Conservation (phyloP, 495 filamentous ascomycete genomes). For the Xylaria scruposa region DNA sequence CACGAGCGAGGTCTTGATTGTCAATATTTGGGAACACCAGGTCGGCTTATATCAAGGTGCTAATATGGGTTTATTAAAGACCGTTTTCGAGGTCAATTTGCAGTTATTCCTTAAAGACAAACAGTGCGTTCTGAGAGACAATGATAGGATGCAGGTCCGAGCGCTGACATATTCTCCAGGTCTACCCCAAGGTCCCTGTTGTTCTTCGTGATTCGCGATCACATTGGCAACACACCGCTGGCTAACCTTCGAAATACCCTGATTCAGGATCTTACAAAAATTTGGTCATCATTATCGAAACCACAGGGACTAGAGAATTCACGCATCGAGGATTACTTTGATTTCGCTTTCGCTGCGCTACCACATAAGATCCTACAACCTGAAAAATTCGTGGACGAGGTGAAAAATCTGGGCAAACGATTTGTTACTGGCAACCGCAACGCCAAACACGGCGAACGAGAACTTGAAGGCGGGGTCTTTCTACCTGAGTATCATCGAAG, state of each 20-base stretch:
- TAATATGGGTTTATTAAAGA: slow-evolving; percentile 98
- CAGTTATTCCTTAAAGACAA: slow-evolving; percentile 95
- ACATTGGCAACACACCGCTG: slow-evolving; percentile 88
- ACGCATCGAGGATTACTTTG: slow-evolving; percentile 93
- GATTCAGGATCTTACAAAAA: slow-evolving; percentile 84
- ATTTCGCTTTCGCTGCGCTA: slow-evolving; percentile 94
- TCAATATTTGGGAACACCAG: slow-evolving; percentile 99
- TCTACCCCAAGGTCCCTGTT: slow-evolving; percentile 89
- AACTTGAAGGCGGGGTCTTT: slow-evolving; percentile 78
- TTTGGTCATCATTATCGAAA: slow-evolving; percentile 92
- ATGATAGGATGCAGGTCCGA: background rate
- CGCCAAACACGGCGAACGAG: slow-evolving; percentile 70
- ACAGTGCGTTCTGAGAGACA: slow-evolving; percentile 64
- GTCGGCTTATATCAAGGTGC: slow-evolving; percentile 97
- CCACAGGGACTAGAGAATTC: slow-evolving; percentile 87
- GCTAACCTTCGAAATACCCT: slow-evolving; percentile 87
- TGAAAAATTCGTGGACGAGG: slow-evolving; percentile 85
- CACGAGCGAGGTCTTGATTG: slow-evolving; percentile 96
- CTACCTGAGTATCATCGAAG: slow-evolving; percentile 92
- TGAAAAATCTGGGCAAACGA: slow-evolving; percentile 76
- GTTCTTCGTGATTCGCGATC: slow-evolving; percentile 98
- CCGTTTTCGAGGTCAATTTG: slow-evolving; percentile 97
- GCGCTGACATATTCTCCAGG: slow-evolving; percentile 54
- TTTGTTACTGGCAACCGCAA: slow-evolving; percentile 80
- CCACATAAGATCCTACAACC: slow-evolving; percentile 97